These are phyloP conservation scores for Monosporascus sp. DNA, from an alignment of 2,329 filamentous ascomycete species.

Conservation along the genomic window DNA sequence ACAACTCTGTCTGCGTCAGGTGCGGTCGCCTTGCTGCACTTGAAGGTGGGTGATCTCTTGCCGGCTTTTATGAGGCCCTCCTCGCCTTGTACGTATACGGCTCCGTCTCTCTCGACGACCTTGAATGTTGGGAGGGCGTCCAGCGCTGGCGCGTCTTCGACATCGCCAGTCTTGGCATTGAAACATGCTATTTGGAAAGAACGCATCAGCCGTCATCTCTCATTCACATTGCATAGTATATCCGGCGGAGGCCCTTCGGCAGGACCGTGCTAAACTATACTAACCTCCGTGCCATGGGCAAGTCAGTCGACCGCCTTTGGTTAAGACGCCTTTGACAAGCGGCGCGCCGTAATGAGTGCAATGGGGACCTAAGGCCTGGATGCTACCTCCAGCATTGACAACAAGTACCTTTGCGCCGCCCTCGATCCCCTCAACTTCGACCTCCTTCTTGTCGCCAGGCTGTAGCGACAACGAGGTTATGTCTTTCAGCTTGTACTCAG, in stretches of 20 bases:
- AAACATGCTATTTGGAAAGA: slow-evolving; percentile 67
- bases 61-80: slow-evolving; percentile 73
- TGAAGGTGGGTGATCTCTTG: slow-evolving; percentile 67
- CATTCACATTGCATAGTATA: too few relatives aligned
- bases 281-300: slow-evolving; percentile 95
- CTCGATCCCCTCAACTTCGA: slow-evolving; percentile 84
- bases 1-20: slow-evolving; percentile 62
- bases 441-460: slow-evolving; percentile 80
- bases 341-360: slow-evolving; percentile 94
- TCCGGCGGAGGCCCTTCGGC: not conserved
- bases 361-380: slow-evolving; percentile 75
- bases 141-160: slow-evolving; percentile 89
- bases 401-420: slow-evolving; percentile 79
- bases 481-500: slow-evolving; percentile 69
- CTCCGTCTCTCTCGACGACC: slow-evolving; percentile 73
- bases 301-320: slow-evolving; percentile 74
- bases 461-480: slow-evolving; percentile 69
- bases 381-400: slow-evolving; percentile 68
- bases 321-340: slow-evolving; percentile 77
- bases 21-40: slow-evolving; percentile 51
- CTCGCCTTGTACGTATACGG: slow-evolving; percentile 78
- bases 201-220: not conserved
- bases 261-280: slow-evolving; percentile 17
- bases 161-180: slow-evolving; percentile 80
- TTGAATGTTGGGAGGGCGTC: slow-evolving; percentile 82